These are phyloP conservation scores for Hibiscus syriacus DNA, from an alignment of 345 rosid genomes.

Conservation along the genomic window DNA sequence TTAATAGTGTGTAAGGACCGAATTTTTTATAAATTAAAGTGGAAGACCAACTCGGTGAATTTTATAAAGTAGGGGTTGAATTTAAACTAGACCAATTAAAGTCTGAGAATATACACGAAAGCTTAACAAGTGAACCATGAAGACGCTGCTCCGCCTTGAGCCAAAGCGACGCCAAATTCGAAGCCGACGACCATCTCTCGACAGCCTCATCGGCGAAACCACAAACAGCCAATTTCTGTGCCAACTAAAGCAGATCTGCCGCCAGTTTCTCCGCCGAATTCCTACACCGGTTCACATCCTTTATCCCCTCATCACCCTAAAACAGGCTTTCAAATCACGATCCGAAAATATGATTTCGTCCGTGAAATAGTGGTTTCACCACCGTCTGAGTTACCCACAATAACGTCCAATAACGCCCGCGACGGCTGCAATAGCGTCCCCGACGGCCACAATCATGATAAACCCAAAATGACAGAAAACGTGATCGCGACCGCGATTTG, in stretches of 20 bases:
- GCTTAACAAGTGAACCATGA: slow-evolving; percentile 58
- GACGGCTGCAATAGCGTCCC: too few species aligned
- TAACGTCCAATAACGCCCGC: too few species aligned
- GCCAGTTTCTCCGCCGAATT: slow-evolving; percentile 62
- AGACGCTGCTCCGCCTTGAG: slow-evolving; percentile 67
- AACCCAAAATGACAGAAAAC: too few species aligned
- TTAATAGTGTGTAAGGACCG: too few species aligned
- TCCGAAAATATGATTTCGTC: too few species aligned
- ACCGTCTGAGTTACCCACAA: too few species aligned
- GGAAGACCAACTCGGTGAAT: background rate
- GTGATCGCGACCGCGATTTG: too few species aligned
- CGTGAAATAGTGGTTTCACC: too few species aligned
- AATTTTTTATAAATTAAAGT: background rate
- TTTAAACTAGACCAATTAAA: background rate
- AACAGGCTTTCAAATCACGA: too few species aligned
- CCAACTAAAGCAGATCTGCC: slow-evolving; percentile 79
- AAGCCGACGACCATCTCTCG: slow-evolving; percentile 77
- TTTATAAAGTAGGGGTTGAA: background rate
- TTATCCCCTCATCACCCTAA: slow-evolving; percentile 27
- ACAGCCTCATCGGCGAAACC: slow-evolving; percentile 75
- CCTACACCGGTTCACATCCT: slow-evolving; percentile 27
- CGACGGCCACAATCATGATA: too few species aligned
- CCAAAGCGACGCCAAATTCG: slow-evolving; percentile 57
- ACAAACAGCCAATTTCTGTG: slow-evolving; percentile 57
- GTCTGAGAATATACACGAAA: slow-evolving; percentile 42